Percentiles rank a stretch among this genome's conserved stretches.
phyloP scores from a whole-genome alignment of 23 red algal species.

The Cyanidiococcus yangmingshanensis region DNA sequence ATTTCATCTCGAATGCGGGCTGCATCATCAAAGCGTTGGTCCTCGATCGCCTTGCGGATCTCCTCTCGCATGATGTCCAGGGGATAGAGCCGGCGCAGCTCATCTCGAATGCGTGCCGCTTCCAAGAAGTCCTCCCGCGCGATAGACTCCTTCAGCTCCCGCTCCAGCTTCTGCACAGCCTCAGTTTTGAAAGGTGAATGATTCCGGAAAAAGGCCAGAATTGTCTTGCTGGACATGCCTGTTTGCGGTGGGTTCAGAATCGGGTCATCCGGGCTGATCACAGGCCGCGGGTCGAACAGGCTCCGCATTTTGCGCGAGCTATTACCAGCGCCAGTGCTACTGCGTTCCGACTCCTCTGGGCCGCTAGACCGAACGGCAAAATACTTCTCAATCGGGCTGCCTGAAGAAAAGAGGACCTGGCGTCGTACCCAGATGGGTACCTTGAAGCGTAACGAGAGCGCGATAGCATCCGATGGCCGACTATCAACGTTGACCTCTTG shows the following conservation, averaged over 20 bases:
- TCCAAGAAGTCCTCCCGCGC: constrained; percentile 19
- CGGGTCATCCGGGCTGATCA: neutral
- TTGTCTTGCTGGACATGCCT: neutral
- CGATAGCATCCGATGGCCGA: constrained; percentile 17
- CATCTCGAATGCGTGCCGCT: constrained; percentile 8
- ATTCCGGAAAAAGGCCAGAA: neutral
- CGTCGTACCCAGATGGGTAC: neutral
- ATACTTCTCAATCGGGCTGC: neutral
- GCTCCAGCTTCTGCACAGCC: neutral
- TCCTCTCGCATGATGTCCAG: neutral
- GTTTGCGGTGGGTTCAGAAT: neutral
- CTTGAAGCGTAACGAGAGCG: constrained; percentile 5
- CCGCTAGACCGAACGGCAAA: neutral
- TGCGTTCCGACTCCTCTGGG: neutral
- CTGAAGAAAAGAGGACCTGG: neutral
- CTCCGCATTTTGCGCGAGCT: neutral
- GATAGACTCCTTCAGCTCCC: constrained; percentile 7
- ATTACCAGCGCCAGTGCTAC: neutral
- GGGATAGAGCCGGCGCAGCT: neutral
- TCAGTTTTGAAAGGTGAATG: neutral
- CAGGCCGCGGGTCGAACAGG: neutral
- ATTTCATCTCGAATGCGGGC: constrained; percentile 10
- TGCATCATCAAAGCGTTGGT: neutral
- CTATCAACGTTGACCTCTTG: constrained; percentile 6
- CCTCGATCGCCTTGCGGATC: neutral